A percentile compares a stretch with the other conserved stretches of the same genome.
phyloP scores from a whole-genome alignment of 257 asterid species.

The Jasminum sambac region DNA sequence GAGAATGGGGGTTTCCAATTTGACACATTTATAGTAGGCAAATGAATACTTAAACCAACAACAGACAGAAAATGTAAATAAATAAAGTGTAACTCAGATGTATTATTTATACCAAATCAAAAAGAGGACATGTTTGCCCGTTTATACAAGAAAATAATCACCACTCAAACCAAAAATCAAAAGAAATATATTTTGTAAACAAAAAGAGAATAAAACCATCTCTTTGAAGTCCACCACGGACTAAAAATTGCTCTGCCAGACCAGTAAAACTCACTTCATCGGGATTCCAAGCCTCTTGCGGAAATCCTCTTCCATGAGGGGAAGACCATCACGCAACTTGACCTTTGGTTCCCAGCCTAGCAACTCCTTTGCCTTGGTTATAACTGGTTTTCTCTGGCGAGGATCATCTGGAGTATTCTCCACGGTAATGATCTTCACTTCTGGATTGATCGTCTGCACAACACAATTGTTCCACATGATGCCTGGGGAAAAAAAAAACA shows the following conservation, averaged over 20 bases:
- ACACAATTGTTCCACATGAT: background rate
- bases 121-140: constrained; percentile 3
- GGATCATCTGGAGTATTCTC: constrained; percentile 99
- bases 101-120: background rate
- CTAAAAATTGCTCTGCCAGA: background rate
- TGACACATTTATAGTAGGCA: too few relatives aligned
- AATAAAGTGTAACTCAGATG: background rate
- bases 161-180: background rate
- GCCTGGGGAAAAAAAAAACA: background rate
- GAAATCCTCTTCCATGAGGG: constrained; percentile 93
- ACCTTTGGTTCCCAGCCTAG: constrained; percentile 93
- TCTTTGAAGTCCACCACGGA: background rate
- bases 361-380: constrained; percentile 78
- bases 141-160: background rate
- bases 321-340: constrained; percentile 82
- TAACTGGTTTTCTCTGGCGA: constrained; percentile 88
- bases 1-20: too few relatives aligned
- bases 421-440: constrained; percentile 65
- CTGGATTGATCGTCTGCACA: constrained; percentile 78
- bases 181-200: background rate
- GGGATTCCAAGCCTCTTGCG: constrained; percentile 72
- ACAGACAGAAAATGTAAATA: background rate
- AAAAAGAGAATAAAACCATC: background rate
- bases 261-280: constrained; percentile 30
- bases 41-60: background rate